Evolutionary conservation across 2,329 filamentous ascomycete genomes (phyloP).

Genomic region (Ophiostoma montium): DNA sequence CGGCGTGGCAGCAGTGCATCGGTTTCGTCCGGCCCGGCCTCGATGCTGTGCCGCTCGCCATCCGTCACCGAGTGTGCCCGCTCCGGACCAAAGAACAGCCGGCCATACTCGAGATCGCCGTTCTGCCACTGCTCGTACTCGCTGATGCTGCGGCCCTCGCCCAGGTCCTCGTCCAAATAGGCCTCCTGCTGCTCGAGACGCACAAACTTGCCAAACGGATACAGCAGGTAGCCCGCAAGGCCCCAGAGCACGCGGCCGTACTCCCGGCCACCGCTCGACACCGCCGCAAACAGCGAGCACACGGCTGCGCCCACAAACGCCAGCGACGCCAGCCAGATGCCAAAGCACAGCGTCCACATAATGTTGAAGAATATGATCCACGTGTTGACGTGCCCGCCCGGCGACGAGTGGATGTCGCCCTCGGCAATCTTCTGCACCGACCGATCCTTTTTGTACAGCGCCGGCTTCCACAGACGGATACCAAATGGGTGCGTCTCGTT

Average conservation of each 20-base stretch:
- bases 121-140: slow-evolving; percentile 99
- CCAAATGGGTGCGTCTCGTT: slow-evolving; percentile 98
- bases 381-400: slow-evolving; percentile 69
- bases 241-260: slow-evolving; percentile 81
- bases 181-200: slow-evolving; percentile 86
- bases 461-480: slow-evolving; percentile 97
- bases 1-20: slow-evolving; percentile 70
- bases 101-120: slow-evolving; percentile 87
- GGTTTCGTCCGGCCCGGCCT: slow-evolving; percentile 70
- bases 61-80: slow-evolving; percentile 68
- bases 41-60: slow-evolving; percentile 73
- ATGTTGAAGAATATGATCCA: slow-evolving; percentile 84
- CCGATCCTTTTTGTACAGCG: slow-evolving; percentile 91
- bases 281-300: slow-evolving; percentile 68
- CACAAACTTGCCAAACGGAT: slow-evolving; percentile 94
- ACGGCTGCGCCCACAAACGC: slow-evolving; percentile 59
- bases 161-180: slow-evolving; percentile 86
- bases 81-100: slow-evolving; percentile 86
- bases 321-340: slow-evolving; percentile 85
- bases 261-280: slow-evolving; percentile 66
- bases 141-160: slow-evolving; percentile 90
- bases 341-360: slow-evolving; percentile 80
- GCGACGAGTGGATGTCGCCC: slow-evolving; percentile 90
- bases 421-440: slow-evolving; percentile 95
- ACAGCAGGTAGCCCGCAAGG: slow-evolving; percentile 74